These are phyloP conservation scores for Naganishia onofrii DNA, from an alignment of 768 basidiomycete species.

Conservation along the genomic window DNA sequence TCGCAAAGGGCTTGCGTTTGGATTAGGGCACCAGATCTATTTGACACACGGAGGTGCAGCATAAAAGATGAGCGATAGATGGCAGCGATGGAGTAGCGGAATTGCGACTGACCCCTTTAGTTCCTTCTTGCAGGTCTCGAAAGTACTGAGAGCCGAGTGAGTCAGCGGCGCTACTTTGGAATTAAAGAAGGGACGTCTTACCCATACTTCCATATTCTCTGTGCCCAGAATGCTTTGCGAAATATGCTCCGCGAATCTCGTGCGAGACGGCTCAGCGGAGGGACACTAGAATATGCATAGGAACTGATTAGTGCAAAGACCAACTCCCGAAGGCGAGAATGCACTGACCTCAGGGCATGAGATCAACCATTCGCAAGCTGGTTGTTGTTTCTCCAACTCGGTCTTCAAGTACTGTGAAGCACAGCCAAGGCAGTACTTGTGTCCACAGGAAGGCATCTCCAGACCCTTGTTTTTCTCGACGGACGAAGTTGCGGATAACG, in stretches of 20 bases:
- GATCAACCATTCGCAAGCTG: constrained; percentile 2
- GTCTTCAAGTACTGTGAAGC: constrained; percentile 15
- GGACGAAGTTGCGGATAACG: constrained; percentile 7
- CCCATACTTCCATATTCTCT: constrained; percentile 7
- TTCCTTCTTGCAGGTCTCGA: constrained; percentile 11
- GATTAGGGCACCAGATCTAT: constrained; percentile 11
- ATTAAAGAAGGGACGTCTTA: neutral
- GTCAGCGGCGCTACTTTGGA: neutral
- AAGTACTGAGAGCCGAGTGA: neutral
- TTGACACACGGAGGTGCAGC: neutral
- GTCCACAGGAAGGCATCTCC: constrained; percentile 10
- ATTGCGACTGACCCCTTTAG: neutral
- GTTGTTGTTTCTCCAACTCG: constrained; percentile 1
- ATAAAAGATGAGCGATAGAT: neutral
- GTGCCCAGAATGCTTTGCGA: neutral
- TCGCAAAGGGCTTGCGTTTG: neutral
- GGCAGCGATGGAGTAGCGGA: neutral
- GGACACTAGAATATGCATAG: neutral
- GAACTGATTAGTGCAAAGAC: neutral
- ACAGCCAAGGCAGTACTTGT: constrained; percentile 10
- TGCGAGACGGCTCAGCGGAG: neutral
- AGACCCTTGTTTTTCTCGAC: constrained; percentile 5
- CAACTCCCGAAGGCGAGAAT: too few relatives aligned
- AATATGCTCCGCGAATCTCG: neutral
- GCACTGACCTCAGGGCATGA: constrained; percentile 8